Evolutionary conservation across 2,329 filamentous ascomycete species (phyloP).

Genomic region (Ophiostoma fasciatum): DNA sequence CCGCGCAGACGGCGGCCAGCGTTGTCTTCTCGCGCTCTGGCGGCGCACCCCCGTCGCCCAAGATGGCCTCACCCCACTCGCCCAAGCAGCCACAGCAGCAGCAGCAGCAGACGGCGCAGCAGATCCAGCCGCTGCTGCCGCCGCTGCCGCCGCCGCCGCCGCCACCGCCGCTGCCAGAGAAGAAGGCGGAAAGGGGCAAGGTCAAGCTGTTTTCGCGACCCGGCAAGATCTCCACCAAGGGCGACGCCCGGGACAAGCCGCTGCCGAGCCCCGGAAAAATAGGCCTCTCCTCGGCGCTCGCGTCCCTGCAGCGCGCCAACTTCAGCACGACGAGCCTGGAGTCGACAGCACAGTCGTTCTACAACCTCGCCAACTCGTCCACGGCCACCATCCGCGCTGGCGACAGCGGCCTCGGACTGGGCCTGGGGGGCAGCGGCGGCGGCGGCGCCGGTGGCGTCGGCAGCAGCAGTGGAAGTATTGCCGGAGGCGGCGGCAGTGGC

Average conservation of each 20-base stretch:
- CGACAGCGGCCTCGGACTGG: conserved; percentile 23
- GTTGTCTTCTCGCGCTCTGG: conserved; percentile 56
- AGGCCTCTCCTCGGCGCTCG: conserved; percentile 49
- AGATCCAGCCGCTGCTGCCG: conserved; percentile 11
- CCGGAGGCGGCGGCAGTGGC: background rate
- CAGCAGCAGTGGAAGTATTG: no score
- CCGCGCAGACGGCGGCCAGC: conserved; percentile 58
- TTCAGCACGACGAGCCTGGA: conserved; percentile 61
- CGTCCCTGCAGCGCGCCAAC: conserved; percentile 50
- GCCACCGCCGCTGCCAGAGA: conserved; percentile 34
- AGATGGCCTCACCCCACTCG: conserved; percentile 19
- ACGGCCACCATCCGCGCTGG: conserved; percentile 58
- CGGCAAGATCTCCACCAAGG: conserved; percentile 58
- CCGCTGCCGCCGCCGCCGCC: conserved; percentile 24
- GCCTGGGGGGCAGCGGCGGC: background rate
- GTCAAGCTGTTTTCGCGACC: conserved; percentile 71
- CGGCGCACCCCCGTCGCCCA: conserved; percentile 33
- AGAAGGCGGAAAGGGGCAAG: conserved; percentile 58
- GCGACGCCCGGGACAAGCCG: conserved; percentile 49
- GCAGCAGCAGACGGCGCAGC: conserved; percentile 11
- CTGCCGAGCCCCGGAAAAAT: conserved; percentile 61
- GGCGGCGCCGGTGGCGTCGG: background rate
- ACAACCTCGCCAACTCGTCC: conserved; percentile 61
- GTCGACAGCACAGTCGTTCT: conserved; percentile 48
- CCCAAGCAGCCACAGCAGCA: conserved; percentile 11